phyloP scores from a whole-genome alignment of 805 yeast species.

The Ogataea pignaliae region DNA sequence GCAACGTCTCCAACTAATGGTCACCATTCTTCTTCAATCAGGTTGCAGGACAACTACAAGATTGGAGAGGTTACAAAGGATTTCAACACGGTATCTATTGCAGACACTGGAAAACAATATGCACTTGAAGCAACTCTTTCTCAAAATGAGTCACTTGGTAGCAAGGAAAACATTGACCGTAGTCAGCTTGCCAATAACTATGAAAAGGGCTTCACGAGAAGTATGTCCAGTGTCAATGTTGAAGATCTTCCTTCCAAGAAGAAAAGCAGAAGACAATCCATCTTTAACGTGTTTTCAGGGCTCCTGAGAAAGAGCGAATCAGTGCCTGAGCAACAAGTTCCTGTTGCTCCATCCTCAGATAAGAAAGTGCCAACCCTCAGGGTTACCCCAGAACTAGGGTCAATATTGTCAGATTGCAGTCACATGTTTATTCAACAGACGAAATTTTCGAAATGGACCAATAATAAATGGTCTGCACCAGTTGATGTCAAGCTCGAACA shows the following conservation, averaged over 20 bases:
- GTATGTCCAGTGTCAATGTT: not conserved
- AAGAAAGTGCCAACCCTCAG: not conserved
- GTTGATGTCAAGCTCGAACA: conserved; percentile 13
- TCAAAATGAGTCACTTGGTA: not conserved
- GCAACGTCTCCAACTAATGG: too few species aligned
- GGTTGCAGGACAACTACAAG: too few species aligned
- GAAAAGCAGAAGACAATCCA: conserved; percentile 20
- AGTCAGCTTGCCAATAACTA: conserved; percentile 18
- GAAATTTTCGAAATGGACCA: conserved; percentile 24
- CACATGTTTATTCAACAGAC: conserved; percentile 19
- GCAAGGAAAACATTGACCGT: conserved; percentile 16
- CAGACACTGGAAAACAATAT: too few species aligned
- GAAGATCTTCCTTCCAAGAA: conserved; percentile 4
- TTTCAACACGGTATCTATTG: too few species aligned
- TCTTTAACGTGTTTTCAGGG: conserved; percentile 23
- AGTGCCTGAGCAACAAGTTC: not conserved
- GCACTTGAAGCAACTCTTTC: too few species aligned
- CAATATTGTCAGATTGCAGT: conserved; percentile 7
- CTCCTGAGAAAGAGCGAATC: too few species aligned
- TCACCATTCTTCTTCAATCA: too few species aligned
- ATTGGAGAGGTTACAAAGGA: too few species aligned
- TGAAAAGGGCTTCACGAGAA: conserved; percentile 16
- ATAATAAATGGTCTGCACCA: conserved; percentile 24
- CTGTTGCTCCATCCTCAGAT: not conserved
- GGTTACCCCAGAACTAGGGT: conserved; percentile 4